Percentiles rank a stretch among this genome's conserved stretches.
Conservation (phyloP, 148 eudicot species). For the Rhododendron mucronatum region DNA sequence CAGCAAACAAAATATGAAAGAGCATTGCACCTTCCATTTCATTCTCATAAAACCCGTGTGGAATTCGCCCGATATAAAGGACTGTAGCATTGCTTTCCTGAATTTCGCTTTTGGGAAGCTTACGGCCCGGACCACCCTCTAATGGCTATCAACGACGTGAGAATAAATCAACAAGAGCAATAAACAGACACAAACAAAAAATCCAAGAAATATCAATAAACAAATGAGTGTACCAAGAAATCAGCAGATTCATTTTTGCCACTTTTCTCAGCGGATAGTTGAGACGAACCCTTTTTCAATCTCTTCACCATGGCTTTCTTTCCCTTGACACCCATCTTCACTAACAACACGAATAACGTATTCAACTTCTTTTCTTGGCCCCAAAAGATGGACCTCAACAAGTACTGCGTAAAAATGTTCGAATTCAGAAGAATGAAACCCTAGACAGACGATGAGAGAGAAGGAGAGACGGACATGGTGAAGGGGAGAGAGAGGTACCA, state of each 20-base stretch:
- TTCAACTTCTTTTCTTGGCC: neutral
- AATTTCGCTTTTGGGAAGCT: slow-evolving; percentile 25
- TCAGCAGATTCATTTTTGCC: slow-evolving; percentile 37
- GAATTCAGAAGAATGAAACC: neutral
- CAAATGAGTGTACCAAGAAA: slow-evolving; percentile 46
- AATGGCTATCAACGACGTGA: slow-evolving; percentile 42
- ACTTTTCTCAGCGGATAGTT: slow-evolving; percentile 15
- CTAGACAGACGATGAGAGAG: neutral
- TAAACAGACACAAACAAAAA: neutral
- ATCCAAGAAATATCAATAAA: neutral
- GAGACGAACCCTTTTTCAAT: slow-evolving; percentile 32
- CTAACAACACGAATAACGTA: neutral
- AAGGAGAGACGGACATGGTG: neutral
- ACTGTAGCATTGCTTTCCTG: slow-evolving; percentile 55
- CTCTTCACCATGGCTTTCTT: slow-evolving; percentile 41
- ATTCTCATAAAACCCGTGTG: slow-evolving; percentile 89
- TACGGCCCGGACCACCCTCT: slow-evolving; percentile 73
- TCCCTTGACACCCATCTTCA: slow-evolving; percentile 39
- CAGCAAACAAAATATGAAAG: neutral
- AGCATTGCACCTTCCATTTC: slow-evolving; percentile 69
- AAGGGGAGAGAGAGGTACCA: neutral
- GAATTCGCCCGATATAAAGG: slow-evolving; percentile 77
- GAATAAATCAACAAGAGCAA: neutral
- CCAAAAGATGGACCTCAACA: neutral
- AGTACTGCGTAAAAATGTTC: neutral